Percentiles rank a stretch among this genome's conserved stretches.
These are phyloP conservation scores for grape (Vitis vinifera) DNA, from an alignment of 164 flowering plant species.

Conservation along the genomic window ASM3070453v1 NC_081812.1:15922501-15923000, in stretches of 20 bases:
- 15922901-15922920: too few species aligned
- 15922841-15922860: conserved; percentile 78
- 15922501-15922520: conserved; percentile 98
- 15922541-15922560: conserved; percentile 81
- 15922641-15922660: conserved; percentile 88
- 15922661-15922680: conserved; percentile 88
- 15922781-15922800: conserved; percentile 88
- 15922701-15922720: conserved; percentile 90
- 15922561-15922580: conserved; percentile 89
- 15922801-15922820: conserved; percentile 80
- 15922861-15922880: background rate
- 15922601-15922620: conserved; percentile 99
- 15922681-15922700: conserved; percentile 72
- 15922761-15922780: conserved; percentile 88
- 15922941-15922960: too few species aligned
- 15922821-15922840: conserved; percentile 71
- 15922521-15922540: conserved; percentile 82
- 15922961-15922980: too few species aligned
- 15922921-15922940: too few species aligned
- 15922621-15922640: conserved; percentile 64
- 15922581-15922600: conserved; percentile 74
- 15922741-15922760: conserved; percentile 90
- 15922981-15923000: too few species aligned
- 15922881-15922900: too few species aligned
- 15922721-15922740: conserved; percentile 98